Evolutionary conservation across 192 early-diverging fungal species (phyloP).

Genomic region (Dimargaris cristalligena): DNA sequence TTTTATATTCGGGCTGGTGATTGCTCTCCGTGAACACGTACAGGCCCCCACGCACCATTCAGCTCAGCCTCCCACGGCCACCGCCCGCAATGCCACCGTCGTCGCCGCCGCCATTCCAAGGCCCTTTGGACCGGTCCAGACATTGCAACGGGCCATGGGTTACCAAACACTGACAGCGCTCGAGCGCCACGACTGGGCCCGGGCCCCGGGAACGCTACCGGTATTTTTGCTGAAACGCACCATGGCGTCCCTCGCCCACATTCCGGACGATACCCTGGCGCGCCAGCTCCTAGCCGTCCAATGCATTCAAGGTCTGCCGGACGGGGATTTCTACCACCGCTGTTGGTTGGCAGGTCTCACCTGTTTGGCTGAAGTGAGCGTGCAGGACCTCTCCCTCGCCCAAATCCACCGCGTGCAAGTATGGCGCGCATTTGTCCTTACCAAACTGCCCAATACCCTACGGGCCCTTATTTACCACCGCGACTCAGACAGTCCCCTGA

Average conservation of each 20-base stretch:
- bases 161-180: neutral
- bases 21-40: constrained; percentile 1
- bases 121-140: neutral
- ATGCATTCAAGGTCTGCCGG: neutral
- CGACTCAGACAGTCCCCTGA: neutral
- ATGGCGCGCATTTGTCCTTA: constrained; percentile 9
- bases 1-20: neutral
- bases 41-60: too few relatives aligned
- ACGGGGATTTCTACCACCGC: neutral
- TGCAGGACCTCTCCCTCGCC: constrained; percentile 3
- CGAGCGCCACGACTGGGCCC: neutral
- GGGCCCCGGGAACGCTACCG: neutral
- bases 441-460: constrained; percentile 6
- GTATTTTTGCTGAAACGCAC: neutral
- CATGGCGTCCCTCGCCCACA: neutral
- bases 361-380: constrained; percentile 3
- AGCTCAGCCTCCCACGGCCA: too few relatives aligned
- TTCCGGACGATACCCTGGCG: neutral
- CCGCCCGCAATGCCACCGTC: too few relatives aligned
- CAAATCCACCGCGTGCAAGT: constrained; percentile 5
- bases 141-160: neutral
- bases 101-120: too few relatives aligned
- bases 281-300: neutral
- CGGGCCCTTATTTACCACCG: neutral
- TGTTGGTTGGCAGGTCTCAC: constrained; percentile 1